Base-by-base conservation (phyloP, 116 monocot genomes). In the Papilionanthe hybrid region DNA sequence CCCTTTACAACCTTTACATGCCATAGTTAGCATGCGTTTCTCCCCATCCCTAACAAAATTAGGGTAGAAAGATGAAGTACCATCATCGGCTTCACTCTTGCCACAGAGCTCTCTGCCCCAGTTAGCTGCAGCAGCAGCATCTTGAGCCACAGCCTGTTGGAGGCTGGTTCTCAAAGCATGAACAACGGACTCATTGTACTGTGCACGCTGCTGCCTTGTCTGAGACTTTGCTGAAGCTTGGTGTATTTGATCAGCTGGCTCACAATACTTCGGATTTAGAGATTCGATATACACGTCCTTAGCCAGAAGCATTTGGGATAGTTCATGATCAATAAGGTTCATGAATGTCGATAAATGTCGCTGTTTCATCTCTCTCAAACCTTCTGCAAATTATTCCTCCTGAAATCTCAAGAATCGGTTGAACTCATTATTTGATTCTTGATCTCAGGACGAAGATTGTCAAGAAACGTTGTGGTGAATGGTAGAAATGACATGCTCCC, bases 391-490 rank as follows among this genome's bases (percentile, higher is more conserved):
- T 6, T 90, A 83, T 78, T 86, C 86, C 72, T 84, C 92, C 92
- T 92, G 92, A 25, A 86, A 28, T 79, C 72, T 89, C 8, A 92
- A 44, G 72, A 79, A 88, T 81, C 81, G 79, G 80, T 90, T 81
- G 81, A 92, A 76, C 55, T 92, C 90, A 80, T 90, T 86, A 42
- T 92, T 56, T 92, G 88, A 27, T 81, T 60, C 27, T 90, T 86
- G 69, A 90, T 79, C 67, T 92, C 86, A 77, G 77, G 45, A 72
- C 79, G 84, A 37, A 90, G 9, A 71, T 83, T 81, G 42, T 88
- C 83, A 72, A 73, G 78, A 85, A 90, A 60, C 79, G 86, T 85
- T 28, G 67, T 22, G 17, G 81, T 65, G 44, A 83, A 22, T 27
- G 87, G 85, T n/a, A 92, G 76, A 17, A 77, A 75, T 17, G 74